These are phyloP conservation scores for Monosporascus sp. DNA, from an alignment of 2,329 filamentous ascomycete genomes.

Conservation along the genomic window DNA sequence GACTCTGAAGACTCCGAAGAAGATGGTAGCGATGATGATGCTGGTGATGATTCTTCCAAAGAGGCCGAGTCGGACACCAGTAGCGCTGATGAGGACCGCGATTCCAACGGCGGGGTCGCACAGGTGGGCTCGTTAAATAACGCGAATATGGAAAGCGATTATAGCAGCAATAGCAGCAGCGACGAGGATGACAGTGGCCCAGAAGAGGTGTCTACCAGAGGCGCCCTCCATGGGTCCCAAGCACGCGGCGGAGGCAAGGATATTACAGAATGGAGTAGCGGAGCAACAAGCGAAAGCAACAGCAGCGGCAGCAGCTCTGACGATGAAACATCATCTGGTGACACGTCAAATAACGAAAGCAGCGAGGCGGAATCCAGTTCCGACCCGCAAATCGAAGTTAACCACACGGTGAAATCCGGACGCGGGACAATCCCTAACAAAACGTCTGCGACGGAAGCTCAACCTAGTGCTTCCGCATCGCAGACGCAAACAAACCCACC, in stretches of 20 bases:
- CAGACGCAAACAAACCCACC: background rate
- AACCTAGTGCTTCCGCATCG: background rate
- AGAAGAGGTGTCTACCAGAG: conserved; percentile 13
- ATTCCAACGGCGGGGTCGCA: conserved; percentile 5
- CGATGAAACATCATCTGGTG: conserved; percentile 13
- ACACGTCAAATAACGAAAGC: conserved; percentile 12
- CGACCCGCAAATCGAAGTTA: conserved; percentile 6
- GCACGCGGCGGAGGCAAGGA: background rate
- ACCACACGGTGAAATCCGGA: background rate
- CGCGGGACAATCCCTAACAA: background rate
- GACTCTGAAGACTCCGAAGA: conserved; percentile 10
- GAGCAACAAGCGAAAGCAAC: conserved; percentile 1
- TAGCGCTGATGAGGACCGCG: conserved; percentile 9
- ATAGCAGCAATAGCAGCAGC: conserved; percentile 7
- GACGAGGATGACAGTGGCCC: conserved; percentile 20
- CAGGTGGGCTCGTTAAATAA: background rate
- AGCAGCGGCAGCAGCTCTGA: conserved; percentile 10
- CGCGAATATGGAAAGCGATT: conserved; percentile 2
- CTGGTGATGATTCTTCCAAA: conserved; percentile 4
- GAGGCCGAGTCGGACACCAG: conserved; percentile 10
- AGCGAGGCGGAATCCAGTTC: conserved; percentile 8
- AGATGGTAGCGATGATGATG: too few relatives aligned
- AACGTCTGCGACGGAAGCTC: background rate
- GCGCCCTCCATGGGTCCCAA: background rate
- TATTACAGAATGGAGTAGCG: background rate